A percentile compares a stretch with the other conserved stretches of the same genome.
phyloP scores from a whole-genome alignment of 495 filamentous ascomycete species.

The Aspergillus sclerotioniger region DNA sequence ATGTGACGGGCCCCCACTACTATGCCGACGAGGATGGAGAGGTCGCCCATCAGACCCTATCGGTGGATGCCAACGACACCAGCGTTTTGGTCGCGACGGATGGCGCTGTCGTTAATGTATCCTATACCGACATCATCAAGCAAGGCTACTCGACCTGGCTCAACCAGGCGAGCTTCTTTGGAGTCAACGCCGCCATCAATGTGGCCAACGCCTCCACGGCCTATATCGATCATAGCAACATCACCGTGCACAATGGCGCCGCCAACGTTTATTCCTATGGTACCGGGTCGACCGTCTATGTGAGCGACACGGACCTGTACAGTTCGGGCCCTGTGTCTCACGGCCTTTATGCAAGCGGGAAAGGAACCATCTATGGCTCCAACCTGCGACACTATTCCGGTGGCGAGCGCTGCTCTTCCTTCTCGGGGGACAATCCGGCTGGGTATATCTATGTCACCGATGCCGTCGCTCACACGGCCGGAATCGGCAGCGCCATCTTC shows the following conservation, averaged over 20 bases:
- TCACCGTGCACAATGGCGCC: background rate
- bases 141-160: slow-evolving; percentile 19
- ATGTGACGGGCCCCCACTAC: slow-evolving; percentile 1
- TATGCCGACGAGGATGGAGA: slow-evolving; percentile 6
- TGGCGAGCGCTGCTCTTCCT: slow-evolving; percentile 19
- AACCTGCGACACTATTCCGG: slow-evolving; percentile 18
- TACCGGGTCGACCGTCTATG: slow-evolving; percentile 15
- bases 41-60: slow-evolving; percentile 17
- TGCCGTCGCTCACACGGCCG: slow-evolving; percentile 19
- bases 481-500: slow-evolving; percentile 21
- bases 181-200: slow-evolving; percentile 22
- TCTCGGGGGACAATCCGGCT: slow-evolving; percentile 19
- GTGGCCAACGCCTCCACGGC: background rate
- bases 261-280: slow-evolving; percentile 1
- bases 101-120: slow-evolving; percentile 10
- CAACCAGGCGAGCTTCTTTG: slow-evolving; percentile 21
- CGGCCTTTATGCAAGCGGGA: slow-evolving; percentile 19
- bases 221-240: background rate
- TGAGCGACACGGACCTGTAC: slow-evolving; percentile 22
- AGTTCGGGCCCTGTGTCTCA: slow-evolving; percentile 21
- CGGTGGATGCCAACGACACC: slow-evolving; percentile 20
- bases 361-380: slow-evolving; percentile 18
- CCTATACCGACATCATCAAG: slow-evolving; percentile 16
- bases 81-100: slow-evolving; percentile 18
- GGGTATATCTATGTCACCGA: slow-evolving; percentile 20